A percentile compares a stretch with the other conserved stretches of the same genome.
Evolutionary conservation across 768 basidiomycete species (phyloP).

Genomic region (Mycena chlorophos): DNA sequence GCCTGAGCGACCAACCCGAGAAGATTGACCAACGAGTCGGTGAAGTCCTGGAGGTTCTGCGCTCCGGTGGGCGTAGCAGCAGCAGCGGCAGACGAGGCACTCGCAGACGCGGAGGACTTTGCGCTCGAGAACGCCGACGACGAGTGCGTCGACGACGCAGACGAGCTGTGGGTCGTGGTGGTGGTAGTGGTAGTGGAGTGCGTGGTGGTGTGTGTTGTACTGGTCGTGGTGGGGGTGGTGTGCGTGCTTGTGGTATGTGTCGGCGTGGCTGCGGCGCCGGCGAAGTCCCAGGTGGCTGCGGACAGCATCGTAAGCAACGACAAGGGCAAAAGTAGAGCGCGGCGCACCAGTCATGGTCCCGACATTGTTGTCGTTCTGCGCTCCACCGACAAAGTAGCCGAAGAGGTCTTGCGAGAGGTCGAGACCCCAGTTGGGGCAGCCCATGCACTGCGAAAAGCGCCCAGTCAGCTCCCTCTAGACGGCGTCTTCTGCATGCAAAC

Average conservation of each 20-base stretch:
- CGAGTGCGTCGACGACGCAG: background rate
- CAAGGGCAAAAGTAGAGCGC: background rate
- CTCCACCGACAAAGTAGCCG: conserved; percentile 31
- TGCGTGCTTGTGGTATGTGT: conserved; percentile 1
- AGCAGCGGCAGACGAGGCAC: background rate
- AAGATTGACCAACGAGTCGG: conserved; percentile 1
- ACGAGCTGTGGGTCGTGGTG: background rate
- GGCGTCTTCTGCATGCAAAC: background rate
- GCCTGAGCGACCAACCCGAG: conserved; percentile 6
- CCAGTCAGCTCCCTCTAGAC: background rate
- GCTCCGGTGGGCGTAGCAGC: background rate
- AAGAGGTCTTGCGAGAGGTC: conserved; percentile 43
- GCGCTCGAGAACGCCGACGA: background rate
- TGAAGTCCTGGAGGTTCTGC: conserved; percentile 12
- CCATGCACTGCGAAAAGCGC: conserved; percentile 28
- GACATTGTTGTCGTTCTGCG: conserved; percentile 4
- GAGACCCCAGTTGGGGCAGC: conserved; percentile 32
- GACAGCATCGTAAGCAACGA: too few species aligned
- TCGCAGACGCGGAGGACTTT: background rate
- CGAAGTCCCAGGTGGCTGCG: conserved; percentile 4
- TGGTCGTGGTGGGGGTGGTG: background rate
- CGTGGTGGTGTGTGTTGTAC: background rate
- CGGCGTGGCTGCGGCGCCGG: conserved; percentile 2
- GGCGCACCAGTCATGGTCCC: conserved; percentile 9
- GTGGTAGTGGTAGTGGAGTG: background rate